Evolutionary conservation across 2,329 filamentous ascomycete genomes (phyloP).

Genomic region (Colletotrichum lentis): DNA sequence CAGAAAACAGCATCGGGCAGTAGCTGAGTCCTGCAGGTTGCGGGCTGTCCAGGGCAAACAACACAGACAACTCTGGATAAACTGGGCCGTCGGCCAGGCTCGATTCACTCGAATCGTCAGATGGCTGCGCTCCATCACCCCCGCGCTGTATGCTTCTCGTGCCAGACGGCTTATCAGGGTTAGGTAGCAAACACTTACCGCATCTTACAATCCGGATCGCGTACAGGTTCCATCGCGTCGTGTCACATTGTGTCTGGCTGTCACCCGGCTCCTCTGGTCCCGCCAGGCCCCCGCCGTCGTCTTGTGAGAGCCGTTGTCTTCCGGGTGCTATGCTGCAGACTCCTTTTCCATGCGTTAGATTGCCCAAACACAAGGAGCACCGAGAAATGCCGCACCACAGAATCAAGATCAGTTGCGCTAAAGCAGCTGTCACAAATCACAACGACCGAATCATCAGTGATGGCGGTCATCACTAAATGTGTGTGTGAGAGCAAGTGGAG

Average conservation of each 20-base stretch:
- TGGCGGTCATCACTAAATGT: background rate
- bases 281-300: background rate
- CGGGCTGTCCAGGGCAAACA: background rate
- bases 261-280: background rate
- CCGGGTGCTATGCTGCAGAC: background rate
- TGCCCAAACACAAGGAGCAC: background rate
- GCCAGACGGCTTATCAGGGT: background rate
- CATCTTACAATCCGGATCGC: background rate
- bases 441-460: background rate
- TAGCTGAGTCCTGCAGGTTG: background rate
- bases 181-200: conserved; percentile 5
- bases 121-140: background rate
- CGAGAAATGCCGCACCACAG: conserved; percentile 11
- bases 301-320: background rate
- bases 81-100: background rate
- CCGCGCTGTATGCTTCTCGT: background rate
- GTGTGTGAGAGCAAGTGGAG: no score
- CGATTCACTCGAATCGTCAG: background rate
- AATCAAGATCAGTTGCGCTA: background rate
- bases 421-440: conserved; percentile 5
- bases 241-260: conserved; percentile 27
- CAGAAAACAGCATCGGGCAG: background rate
- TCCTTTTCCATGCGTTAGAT: conserved; percentile 5
- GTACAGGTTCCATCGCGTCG: conserved; percentile 18
- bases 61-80: background rate